Evolutionary conservation across 768 basidiomycete species (phyloP).

Genomic region (Phallus indusiatus): DNA sequence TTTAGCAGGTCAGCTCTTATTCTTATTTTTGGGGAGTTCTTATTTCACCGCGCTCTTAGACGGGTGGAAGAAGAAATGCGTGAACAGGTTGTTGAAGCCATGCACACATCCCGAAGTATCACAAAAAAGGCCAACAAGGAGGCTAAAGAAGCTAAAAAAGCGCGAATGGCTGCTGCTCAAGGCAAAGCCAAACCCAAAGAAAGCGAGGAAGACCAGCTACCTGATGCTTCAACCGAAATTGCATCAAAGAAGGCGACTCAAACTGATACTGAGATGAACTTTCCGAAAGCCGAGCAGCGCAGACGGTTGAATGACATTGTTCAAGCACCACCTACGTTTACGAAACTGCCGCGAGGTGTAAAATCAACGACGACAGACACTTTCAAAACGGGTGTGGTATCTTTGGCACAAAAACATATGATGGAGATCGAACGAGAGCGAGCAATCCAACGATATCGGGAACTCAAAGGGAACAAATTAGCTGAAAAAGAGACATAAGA

Average conservation of each 20-base stretch:
- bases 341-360: slow-evolving; percentile 42
- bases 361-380: slow-evolving; percentile 12
- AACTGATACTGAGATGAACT: slow-evolving; percentile 11
- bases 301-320: slow-evolving; percentile 60
- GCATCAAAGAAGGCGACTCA: slow-evolving; percentile 31
- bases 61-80: slow-evolving; percentile 69
- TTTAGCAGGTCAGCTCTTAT: slow-evolving; percentile 53
- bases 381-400: slow-evolving; percentile 37
- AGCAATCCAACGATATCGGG: slow-evolving; percentile 56
- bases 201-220: slow-evolving; percentile 8
- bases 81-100: slow-evolving; percentile 3
- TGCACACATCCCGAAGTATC: slow-evolving; percentile 7
- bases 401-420: slow-evolving; percentile 68
- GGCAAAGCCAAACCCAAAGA: slow-evolving; percentile 8
- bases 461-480: slow-evolving; percentile 42
- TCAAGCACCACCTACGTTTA: slow-evolving; percentile 56
- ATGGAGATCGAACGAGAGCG: slow-evolving; percentile 69
- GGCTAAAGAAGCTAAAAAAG: not conserved
- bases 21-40: slow-evolving; percentile 1
- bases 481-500: not conserved
- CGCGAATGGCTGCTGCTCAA: slow-evolving; percentile 33
- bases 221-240: slow-evolving; percentile 27
- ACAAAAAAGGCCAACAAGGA: not conserved
- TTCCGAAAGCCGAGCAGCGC: slow-evolving; percentile 35
- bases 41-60: slow-evolving; percentile 26